These are phyloP conservation scores for Hansenula sp. DNA, from an alignment of 1,139 yeast species.

Conservation along the genomic window DNA sequence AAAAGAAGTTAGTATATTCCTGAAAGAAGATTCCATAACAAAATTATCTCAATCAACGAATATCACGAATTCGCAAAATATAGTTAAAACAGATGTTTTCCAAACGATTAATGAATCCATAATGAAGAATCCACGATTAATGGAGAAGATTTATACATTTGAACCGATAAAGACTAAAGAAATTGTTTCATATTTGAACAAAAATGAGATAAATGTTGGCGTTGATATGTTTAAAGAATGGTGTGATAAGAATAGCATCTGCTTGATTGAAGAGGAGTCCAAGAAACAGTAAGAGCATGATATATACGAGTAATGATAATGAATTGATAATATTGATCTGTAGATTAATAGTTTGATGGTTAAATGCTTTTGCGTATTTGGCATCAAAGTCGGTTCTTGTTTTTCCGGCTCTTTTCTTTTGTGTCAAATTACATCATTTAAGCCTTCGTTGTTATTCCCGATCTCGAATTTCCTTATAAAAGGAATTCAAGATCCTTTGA, in stretches of 20 bases:
- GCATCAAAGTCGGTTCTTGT: neutral
- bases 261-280: conserved; percentile 12
- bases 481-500: neutral
- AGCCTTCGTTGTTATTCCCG: neutral
- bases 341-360: no score
- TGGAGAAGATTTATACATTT: conserved; percentile 26
- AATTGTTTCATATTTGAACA: conserved; percentile 14
- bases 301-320: conserved; percentile 3
- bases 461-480: no score
- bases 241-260: conserved; percentile 23
- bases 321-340: neutral
- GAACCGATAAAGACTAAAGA: conserved; percentile 32
- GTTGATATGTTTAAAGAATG: conserved; percentile 16
- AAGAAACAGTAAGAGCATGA: neutral
- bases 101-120: conserved; percentile 23
- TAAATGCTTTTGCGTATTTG: neutral
- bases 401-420: neutral
- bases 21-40: conserved; percentile 16
- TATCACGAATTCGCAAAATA: conserved; percentile 15
- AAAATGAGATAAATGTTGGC: conserved; percentile 5
- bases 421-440: conserved; percentile 1
- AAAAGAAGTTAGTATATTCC: conserved; percentile 11
- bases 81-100: conserved; percentile 19
- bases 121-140: conserved; percentile 22
- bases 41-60: conserved; percentile 17